Base-by-base conservation (phyloP, 176 grass and related monocot genomes). In the Cymbopogon citratus region DNA sequence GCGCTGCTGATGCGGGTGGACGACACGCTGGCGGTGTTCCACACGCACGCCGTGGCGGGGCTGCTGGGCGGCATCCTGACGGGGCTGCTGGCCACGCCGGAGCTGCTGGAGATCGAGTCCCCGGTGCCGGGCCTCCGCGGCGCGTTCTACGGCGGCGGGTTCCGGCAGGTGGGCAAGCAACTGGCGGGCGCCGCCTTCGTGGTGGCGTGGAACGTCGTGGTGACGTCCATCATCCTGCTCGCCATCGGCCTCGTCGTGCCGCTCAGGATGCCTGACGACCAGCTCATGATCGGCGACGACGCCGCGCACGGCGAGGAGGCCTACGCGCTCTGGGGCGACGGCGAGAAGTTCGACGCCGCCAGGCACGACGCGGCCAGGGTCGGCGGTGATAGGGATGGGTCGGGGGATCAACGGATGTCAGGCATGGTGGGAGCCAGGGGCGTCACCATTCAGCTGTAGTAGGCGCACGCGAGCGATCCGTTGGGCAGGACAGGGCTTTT, bases 271-370 rank as follows among this genome's bases (percentile, higher is more conserved):
- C 75, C 93, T 14, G 87, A 95, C 79, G 90, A 95, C 49, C 81
- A 95, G 82, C 90, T 95, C 51, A 90, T 86, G 88, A 93, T 96
- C 70, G 93, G 93, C 12, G 93, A 96, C 52, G 93, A 96, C 62
- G 93, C 90, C 12, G 85, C 91, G 39, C 93, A 96, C 79, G 93
- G 93, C 0, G 93, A 96, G 86, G 88, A 93, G 86, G 93, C 93
- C 0, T 96, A 96, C 89, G 93, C 93, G 69, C 76, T 95, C 12
- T 95, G 93, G 93, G 93, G 92, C 16, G 92, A 95, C 49, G 93
- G 93, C 0, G 93, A 95, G 74, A 95, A 92, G 85, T 95, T 95
- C 61, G 93, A 95, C 63, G 90, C 87, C 12, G 38, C 93, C 9
- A 29, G 93, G 19, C 89, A 92, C 19, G 93, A 95, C 69, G 56